Conservation (phyloP, 352 stramenopile species). For the Globisporangium echinulatum region DNA sequence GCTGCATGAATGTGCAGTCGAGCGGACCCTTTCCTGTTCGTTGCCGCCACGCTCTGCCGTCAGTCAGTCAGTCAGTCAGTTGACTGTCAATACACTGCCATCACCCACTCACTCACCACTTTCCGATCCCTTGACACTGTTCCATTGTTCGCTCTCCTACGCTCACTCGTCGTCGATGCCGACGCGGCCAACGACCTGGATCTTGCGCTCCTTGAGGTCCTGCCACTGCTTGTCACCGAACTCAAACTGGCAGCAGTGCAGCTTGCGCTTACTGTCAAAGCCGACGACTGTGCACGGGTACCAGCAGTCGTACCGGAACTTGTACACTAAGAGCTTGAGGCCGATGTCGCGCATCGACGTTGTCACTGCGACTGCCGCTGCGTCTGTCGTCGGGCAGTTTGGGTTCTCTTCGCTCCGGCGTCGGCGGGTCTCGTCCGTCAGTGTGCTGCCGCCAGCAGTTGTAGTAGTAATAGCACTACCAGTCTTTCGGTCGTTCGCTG, state of each 20-base stretch:
- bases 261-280: conserved; percentile 56
- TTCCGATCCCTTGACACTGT: too few species aligned
- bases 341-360: conserved; percentile 63
- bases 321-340: conserved; percentile 56
- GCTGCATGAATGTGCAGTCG: too few species aligned
- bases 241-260: conserved; percentile 79
- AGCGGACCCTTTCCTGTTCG: too few species aligned
- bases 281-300: conserved; percentile 74
- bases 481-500: not conserved
- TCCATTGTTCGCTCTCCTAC: not conserved
- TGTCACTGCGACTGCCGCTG: conserved; percentile 17
- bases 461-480: not conserved
- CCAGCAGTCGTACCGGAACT: conserved; percentile 76
- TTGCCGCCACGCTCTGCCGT: too few species aligned
- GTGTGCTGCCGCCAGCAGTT: too few species aligned
- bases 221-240: conserved; percentile 83
- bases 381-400: not conserved
- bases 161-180: conserved; percentile 2
- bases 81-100: too few species aligned
- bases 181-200: conserved; percentile 35
- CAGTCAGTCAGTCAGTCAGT: too few species aligned
- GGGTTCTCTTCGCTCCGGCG: conserved; percentile 1
- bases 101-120: too few species aligned
- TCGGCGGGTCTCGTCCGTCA: not conserved
- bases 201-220: conserved; percentile 39